Evolutionary conservation across 2,329 filamentous ascomycete genomes (phyloP), one percentile per base, ranked within the genome.

Genomic region (Fusarium haematococcum): DNA sequence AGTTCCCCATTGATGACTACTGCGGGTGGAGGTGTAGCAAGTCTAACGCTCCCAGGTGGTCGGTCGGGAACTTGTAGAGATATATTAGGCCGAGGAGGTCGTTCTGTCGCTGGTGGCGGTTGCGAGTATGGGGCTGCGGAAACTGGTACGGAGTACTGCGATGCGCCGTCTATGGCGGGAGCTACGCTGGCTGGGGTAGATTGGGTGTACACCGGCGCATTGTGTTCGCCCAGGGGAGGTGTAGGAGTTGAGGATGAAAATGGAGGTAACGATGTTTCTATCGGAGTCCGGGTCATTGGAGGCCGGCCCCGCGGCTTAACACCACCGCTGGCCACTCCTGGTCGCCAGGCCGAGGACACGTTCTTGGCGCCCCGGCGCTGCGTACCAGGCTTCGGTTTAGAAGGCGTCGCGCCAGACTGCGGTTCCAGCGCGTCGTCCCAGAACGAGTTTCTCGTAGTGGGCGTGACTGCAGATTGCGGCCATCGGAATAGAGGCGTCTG

Each of bases 321-420:
- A 5, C 88, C 90, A 2, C 89, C 85, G 14, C 91, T 86, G 43
- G 88, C 86, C 18, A 89, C 89, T 68, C 88, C 90, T 72, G 91
- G 91, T 65, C 93, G 91, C 95, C 95, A 98, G 1, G 95, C 95
- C 11, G 95, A 98, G 1, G 95, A 98, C 0, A 98, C 94, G 8
- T 94, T 95, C 79, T 91, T 91, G 0, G 95, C 93, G 0, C 95
- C 95, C 80, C 97, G 93, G 5, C 94, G 90, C 65, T 81, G 82
- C 13, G 73, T 66, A 4, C 78, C 62, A 20, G 86, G 82, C 68
- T 89, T 87, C 3, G 84, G 82, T 71, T 87, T 91, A 62, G 89
- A 90, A 1, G 92, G 91, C 5, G 92, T 93, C n/a, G 94, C 86
- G 5, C 94, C 93, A 1, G 94, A 95, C 58, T 88, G 91, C 11